These are phyloP conservation scores for Dacryopinax spathularia DNA, from an alignment of 768 basidiomycete species.

Conservation along the genomic window DNA sequence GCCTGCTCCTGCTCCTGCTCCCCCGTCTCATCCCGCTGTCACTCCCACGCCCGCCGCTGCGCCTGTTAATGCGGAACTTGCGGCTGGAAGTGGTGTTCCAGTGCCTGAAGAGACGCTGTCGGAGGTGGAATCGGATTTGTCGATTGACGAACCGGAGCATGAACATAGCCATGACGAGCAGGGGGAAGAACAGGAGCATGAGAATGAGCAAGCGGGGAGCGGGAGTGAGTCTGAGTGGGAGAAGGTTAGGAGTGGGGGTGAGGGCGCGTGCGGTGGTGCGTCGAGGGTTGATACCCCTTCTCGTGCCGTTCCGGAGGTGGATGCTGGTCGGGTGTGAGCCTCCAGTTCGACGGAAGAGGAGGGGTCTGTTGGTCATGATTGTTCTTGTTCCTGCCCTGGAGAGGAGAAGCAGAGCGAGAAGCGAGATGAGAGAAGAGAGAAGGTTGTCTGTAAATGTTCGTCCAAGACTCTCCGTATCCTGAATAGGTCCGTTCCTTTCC, in stretches of 20 bases:
- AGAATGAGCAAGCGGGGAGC: neutral
- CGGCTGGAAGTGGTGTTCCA: neutral
- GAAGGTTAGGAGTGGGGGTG: too few relatives aligned
- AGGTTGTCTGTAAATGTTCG: too few relatives aligned
- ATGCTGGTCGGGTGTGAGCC: too few relatives aligned
- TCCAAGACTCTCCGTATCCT: neutral
- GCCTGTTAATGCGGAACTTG: neutral
- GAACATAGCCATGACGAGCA: too few relatives aligned
- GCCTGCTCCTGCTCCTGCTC: neutral
- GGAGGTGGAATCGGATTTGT: neutral
- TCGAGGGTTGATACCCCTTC: neutral
- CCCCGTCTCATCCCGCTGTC: neutral
- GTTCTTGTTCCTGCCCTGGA: too few relatives aligned
- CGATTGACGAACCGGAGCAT: neutral
- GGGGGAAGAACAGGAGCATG: neutral
- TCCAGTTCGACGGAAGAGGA: too few relatives aligned
- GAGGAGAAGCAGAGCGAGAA: too few relatives aligned
- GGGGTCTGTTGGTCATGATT: too few relatives aligned
- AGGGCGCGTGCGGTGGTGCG: neutral
- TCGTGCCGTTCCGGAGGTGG: too few relatives aligned
- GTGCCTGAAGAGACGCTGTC: neutral
- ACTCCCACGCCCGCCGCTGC: neutral
- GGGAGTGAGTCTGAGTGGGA: slow-evolving; percentile 2
- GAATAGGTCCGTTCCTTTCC: neutral
- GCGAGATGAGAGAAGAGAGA: too few relatives aligned